Base-by-base conservation (phyloP, 2,329 filamentous ascomycete genomes). In the Paecilomyces sp. region DNA sequence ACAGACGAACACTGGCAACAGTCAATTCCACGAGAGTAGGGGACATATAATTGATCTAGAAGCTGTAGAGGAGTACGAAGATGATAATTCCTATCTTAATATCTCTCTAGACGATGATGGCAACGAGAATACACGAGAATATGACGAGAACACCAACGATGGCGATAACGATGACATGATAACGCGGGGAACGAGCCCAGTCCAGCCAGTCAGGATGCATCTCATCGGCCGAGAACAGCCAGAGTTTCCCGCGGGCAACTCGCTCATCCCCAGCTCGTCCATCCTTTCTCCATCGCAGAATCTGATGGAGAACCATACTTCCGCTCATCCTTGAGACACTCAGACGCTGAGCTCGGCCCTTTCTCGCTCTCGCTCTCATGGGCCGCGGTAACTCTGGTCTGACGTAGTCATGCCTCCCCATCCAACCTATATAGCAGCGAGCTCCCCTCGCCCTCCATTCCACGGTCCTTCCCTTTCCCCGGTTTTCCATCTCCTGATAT, bases 351-450 rank as follows among this genome's bases (percentile, higher is more conserved):
- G 33, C 28, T 55, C 54, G 54, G 33, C 33, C 33, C 30, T 55
- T 33, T 33, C 31, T 55, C 54, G 54, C 54, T 18, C 13, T 34
- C 8, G 51, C 24, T 60, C 59, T 56, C 60, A 62, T 67, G 65
- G 62, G 60, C 67, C 65, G 66, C 67, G 67, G 66, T 30, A 53
- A 53, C 15, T 47, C 53, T 59, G 50, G 57, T 58, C 63, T 66
- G 65, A 65, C 65, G 64, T 66, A 64, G 57, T 57, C 41, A 41
- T 31, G 57, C 50, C 51, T 58, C 54, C 34, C 6, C 25, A 22
- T 22, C 22, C 22, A 22, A 13, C 3, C 34, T 47, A 54, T 36
- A 55, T 36, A 55, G 54, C 12, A 34, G 3, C 18, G 8, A 6
- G 3, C 54, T 55, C 24, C 51, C 51, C 51, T 28, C 51, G 9